These are phyloP conservation scores for Guyanaporus albipodus DNA, from an alignment of 768 basidiomycete genomes.

Conservation along the genomic window DNA sequence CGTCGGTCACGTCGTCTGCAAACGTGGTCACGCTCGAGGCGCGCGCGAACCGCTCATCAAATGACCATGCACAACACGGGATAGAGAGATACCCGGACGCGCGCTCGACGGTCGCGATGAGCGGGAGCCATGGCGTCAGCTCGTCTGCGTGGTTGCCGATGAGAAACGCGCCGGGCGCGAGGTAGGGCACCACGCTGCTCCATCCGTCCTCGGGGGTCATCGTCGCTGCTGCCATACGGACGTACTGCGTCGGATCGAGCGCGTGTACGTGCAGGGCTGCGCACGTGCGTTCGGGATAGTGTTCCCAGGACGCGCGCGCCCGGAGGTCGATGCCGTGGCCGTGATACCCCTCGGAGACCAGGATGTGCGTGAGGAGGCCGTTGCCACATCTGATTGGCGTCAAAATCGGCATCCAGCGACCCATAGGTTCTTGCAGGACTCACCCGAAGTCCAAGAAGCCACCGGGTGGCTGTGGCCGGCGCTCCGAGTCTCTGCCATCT, in stretches of 20 bases:
- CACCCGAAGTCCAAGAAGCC: slow-evolving; percentile 92
- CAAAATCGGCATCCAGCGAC: too few species aligned
- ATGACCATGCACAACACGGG: slow-evolving; percentile 86
- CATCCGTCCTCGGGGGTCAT: background rate
- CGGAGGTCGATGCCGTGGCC: slow-evolving; percentile 88
- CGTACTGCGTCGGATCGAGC: slow-evolving; percentile 52
- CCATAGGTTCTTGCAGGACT: too few species aligned
- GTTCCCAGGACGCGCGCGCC: slow-evolving; percentile 77
- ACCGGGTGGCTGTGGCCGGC: slow-evolving; percentile 74
- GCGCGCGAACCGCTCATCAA: slow-evolving; percentile 65
- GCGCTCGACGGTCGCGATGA: slow-evolving; percentile 60
- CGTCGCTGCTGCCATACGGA: background rate
- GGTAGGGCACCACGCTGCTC: slow-evolving; percentile 21
- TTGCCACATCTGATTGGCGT: slow-evolving; percentile 71
- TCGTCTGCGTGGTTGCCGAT: slow-evolving; percentile 98
- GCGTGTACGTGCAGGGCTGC: slow-evolving; percentile 60
- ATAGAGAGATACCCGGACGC: slow-evolving; percentile 76
- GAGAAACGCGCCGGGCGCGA: slow-evolving; percentile 59
- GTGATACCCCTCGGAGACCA: slow-evolving; percentile 75
- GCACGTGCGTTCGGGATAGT: slow-evolving; percentile 66
- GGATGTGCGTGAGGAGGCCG: slow-evolving; percentile 86
- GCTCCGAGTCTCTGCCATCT: too few species aligned
- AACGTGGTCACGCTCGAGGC: slow-evolving; percentile 31
- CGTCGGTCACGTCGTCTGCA: slow-evolving; percentile 15
- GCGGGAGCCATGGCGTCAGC: slow-evolving; percentile 90